These are phyloP conservation scores for Chrysochromulina tobinii DNA, from an alignment of 78 protist genomes.

Conservation along the genomic window DNA sequence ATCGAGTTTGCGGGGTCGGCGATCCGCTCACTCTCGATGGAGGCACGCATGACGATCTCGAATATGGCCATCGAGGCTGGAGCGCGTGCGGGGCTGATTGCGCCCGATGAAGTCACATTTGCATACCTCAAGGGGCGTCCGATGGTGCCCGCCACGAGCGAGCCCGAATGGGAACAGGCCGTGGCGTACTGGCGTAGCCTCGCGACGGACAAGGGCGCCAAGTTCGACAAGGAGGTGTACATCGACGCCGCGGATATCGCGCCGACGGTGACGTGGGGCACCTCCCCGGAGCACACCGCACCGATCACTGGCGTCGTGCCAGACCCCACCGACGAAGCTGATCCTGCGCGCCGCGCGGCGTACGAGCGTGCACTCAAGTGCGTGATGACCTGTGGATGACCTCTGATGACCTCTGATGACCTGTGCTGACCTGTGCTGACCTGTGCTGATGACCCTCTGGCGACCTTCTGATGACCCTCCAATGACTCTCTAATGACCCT, in stretches of 20 bases:
- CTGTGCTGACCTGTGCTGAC: too few relatives aligned
- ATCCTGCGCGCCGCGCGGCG: neutral
- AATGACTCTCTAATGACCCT: too few relatives aligned
- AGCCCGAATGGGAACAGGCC: constrained; percentile 36
- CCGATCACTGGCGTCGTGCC: constrained; percentile 61
- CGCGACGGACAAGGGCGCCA: constrained; percentile 57
- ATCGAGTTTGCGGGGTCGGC: constrained; percentile 56
- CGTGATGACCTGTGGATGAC: neutral
- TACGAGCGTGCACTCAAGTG: constrained; percentile 38
- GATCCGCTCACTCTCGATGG: constrained; percentile 45
- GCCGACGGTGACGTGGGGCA: constrained; percentile 71
- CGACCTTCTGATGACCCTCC: too few relatives aligned
- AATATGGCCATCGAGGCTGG: constrained; percentile 78
- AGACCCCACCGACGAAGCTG: constrained; percentile 26
- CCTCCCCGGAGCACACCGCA: constrained; percentile 53
- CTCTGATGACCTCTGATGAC: neutral
- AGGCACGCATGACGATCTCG: constrained; percentile 65
- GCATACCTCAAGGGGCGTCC: constrained; percentile 57
- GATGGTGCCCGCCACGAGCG: constrained; percentile 31
- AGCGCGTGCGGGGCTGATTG: constrained; percentile 67
- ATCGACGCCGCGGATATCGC: constrained; percentile 60
- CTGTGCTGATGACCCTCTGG: neutral
- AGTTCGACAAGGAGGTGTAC: constrained; percentile 49
- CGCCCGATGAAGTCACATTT: constrained; percentile 63
- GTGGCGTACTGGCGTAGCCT: constrained; percentile 52